Evolutionary conservation across 352 stramenopile genomes (phyloP), one percentile per base, ranked within the genome.

Genomic region (Pythium pectinolyticum): DNA sequence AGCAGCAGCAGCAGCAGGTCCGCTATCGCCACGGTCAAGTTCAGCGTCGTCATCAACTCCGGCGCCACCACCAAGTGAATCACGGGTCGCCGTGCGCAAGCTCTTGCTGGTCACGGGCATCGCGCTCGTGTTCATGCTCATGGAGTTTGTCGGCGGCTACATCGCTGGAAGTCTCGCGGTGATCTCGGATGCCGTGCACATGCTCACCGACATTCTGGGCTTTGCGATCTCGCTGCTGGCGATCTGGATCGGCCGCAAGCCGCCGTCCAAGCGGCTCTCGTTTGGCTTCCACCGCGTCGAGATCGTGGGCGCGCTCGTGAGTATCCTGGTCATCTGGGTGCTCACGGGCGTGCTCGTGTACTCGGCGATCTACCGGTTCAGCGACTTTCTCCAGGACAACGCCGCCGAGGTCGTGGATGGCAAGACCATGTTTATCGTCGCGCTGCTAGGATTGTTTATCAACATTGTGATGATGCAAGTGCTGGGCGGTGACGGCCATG

Each of bases 211-310:
- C 62, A 83, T 92, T 1, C 73, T 78, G 15, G 77, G 87, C 43
- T 96, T 94, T 62, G 86, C 86, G 57, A 88, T 95, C 67, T 92
- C 83, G 55, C 66, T 82, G 48, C 73, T 67, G 20, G 74, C 85
- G 39, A 68, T 89, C n/a, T n/a, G n/a, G n/a, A n/a, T n/a, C n/a
- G n/a, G n/a, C n/a, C n/a, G n/a, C n/a, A n/a, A n/a, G 19, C 84
- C 86, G n/a, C 73, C 82, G 10, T 82, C 73, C 5, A 74, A 79
- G 19, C 58, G 55, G 7, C 78, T 96, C 67, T 97, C 90, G 2
- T 99, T 97, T 78, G 97, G 97, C 30, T 97, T 97, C 57, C 90
- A 98, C 63, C 85, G 97, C 47, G 96, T 93, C 2, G 97, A 99
- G 70, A 95, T 98, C 10, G 79, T 99, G 8, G 96, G 95, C 10